These are phyloP conservation scores for Lactifluus hygrophoroides DNA, from an alignment of 768 basidiomycete species.

Conservation along the genomic window DNA sequence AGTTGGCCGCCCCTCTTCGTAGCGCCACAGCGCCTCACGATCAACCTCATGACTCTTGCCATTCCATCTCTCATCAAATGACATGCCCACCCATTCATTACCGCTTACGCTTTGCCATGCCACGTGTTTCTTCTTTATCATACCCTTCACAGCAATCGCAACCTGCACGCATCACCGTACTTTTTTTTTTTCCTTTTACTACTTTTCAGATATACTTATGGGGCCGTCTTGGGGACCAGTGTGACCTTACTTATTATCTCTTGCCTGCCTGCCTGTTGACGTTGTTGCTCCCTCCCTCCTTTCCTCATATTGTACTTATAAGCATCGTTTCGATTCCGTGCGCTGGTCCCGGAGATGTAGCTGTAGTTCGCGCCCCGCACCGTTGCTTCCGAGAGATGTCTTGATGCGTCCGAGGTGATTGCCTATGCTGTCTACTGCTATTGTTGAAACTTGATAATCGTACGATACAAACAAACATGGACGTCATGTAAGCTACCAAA, in stretches of 20 bases:
- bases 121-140: neutral
- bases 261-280: neutral
- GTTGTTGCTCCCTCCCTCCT: neutral
- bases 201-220: slow-evolving; percentile 10
- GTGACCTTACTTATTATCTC: neutral
- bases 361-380: slow-evolving; percentile 7
- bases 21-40: neutral
- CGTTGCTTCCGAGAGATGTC: neutral
- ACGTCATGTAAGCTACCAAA: neutral
- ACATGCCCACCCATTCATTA: neutral
- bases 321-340: neutral
- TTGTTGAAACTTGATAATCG: slow-evolving; percentile 4
- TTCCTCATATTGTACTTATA: neutral
- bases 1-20: neutral
- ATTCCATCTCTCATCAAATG: neutral
- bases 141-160: neutral
- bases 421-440: slow-evolving; percentile 2
- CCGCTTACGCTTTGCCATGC: neutral
- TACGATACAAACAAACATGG: slow-evolving; percentile 8
- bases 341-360: slow-evolving; percentile 20
- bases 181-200: neutral
- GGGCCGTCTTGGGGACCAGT: slow-evolving; percentile 18
- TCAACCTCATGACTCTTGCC: neutral
- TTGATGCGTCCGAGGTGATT: neutral
- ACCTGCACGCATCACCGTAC: neutral